Base-by-base conservation (phyloP, 2,329 filamentous ascomycete species). In the Biscogniauxia mediterranea region DNA sequence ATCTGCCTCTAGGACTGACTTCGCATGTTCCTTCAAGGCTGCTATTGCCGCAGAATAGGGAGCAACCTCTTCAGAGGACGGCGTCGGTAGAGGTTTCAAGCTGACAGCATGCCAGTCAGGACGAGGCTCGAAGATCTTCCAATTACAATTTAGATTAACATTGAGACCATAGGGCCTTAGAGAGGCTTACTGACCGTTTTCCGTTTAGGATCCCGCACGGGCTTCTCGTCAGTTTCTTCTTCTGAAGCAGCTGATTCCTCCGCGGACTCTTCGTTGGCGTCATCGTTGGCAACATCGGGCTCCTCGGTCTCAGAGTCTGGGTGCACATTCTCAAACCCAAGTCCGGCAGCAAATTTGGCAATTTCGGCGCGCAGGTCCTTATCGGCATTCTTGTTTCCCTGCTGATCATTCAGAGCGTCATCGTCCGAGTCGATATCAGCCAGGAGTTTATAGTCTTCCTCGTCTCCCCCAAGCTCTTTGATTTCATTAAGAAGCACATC, bases 1-100 rank as follows among this genome's bases (percentile, higher is more conserved):
- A 73, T 99, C 95, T 25, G 86, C 82, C 58, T 96, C 88, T 20
- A 98, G 80, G 6, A 98, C 81, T 9, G 83, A 81, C 63, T 86
- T 85, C 3, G 92, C 93, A 74, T 96, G 87, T 15, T 86, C 78
- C 70, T 92, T 87, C 52, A 90, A 73, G 46, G 79, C 77, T 52
- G 80, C 76, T 25, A 85, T 77, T 13, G 79, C 76, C 17, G 76
- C 69, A 19, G 76, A 72, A 61, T 80, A 79, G 1, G 78, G 78
- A 20, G 74, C 76, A 32, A 78, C 69, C 46, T 83, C 77, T 53
- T 83, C 81, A n/a, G 78, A 76, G 0, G 71, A 73, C 2, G 80
- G 79, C 1, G 69, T 65, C 0, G 82, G 80, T 17, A 86, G 75
- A 52, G 74, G 70, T 38, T 74, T 75, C 52, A 83, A 70, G 54